A percentile compares a stretch with the other conserved stretches of the same genome.
These are phyloP conservation scores for Mortierella sp. DNA, from an alignment of 371 early-diverging fungal genomes.

Conservation along the genomic window DNA sequence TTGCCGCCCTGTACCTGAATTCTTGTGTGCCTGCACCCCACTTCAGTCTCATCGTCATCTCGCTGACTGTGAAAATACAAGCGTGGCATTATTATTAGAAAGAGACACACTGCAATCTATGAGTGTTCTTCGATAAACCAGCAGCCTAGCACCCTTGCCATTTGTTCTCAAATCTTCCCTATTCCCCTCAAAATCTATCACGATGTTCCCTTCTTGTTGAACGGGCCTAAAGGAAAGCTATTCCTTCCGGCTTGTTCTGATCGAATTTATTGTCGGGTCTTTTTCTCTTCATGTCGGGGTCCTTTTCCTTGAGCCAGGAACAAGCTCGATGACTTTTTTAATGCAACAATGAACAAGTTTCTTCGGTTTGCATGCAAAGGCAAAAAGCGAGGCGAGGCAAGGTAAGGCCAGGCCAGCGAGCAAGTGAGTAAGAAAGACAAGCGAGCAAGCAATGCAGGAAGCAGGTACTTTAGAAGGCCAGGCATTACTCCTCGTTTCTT, in stretches of 20 bases:
- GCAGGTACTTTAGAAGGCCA: background rate
- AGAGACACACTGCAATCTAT: background rate
- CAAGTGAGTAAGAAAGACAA: background rate
- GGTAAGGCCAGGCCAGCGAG: background rate
- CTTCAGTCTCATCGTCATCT: background rate
- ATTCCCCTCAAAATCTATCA: background rate
- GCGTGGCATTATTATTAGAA: background rate
- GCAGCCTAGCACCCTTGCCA: background rate
- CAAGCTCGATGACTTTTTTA: background rate
- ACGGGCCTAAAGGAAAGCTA: background rate
- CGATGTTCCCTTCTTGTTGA: background rate
- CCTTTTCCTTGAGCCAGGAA: too few species aligned
- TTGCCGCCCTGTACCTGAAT: background rate
- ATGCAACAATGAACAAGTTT: background rate
- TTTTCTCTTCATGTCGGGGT: too few species aligned
- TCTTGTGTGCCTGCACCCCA: background rate
- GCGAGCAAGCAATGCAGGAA: background rate
- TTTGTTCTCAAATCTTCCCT: background rate
- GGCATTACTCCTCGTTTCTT: background rate
- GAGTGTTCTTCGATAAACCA: background rate
- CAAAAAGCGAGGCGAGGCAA: background rate
- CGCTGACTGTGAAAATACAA: background rate
- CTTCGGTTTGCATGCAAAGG: background rate
- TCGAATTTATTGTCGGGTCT: background rate
- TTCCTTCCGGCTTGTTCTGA: background rate